Evolutionary conservation across 805 yeast species (phyloP).

Genomic region (Candida tallmaniae): DNA sequence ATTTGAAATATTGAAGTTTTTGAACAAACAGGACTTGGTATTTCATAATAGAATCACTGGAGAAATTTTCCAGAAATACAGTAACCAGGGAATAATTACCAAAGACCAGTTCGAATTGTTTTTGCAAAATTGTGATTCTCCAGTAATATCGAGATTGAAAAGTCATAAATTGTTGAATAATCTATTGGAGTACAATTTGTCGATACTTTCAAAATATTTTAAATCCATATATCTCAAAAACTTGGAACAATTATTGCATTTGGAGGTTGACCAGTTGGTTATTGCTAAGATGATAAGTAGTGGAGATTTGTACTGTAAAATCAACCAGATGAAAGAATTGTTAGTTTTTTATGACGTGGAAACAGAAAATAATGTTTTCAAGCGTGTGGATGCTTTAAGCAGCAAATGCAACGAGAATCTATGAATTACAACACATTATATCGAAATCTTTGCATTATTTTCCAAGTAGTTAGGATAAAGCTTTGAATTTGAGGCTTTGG

Average conservation of each 20-base stretch:
- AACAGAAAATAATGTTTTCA: constrained; percentile 9
- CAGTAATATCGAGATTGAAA: constrained; percentile 10
- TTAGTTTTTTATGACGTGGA: constrained; percentile 17
- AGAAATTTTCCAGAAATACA: constrained; percentile 4
- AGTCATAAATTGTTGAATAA: constrained; percentile 15
- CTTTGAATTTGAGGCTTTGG: no score
- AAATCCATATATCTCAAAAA: constrained; percentile 18
- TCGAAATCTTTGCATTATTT: no score
- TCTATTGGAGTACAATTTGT: constrained; percentile 28
- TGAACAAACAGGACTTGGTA: constrained; percentile 4
- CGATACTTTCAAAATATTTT: constrained; percentile 26
- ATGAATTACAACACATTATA: no score
- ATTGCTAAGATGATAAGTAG: constrained; percentile 31
- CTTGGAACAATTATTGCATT: constrained; percentile 14
- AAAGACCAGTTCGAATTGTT: neutral
- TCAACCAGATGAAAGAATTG: constrained; percentile 28
- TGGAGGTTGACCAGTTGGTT: constrained; percentile 20
- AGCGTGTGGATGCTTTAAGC: constrained; percentile 2
- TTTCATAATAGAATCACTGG: no score
- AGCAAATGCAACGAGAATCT: no score
- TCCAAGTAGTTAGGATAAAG: no score
- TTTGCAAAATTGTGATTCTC: neutral
- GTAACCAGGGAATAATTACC: constrained; percentile 1
- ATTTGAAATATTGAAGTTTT: constrained; percentile 16
- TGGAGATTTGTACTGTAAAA: constrained; percentile 28